Evolutionary conservation across 2,329 filamentous ascomycete genomes (phyloP), one percentile per base, ranked within the genome.

Genomic region (Pseudocercospora eumusae): DNA sequence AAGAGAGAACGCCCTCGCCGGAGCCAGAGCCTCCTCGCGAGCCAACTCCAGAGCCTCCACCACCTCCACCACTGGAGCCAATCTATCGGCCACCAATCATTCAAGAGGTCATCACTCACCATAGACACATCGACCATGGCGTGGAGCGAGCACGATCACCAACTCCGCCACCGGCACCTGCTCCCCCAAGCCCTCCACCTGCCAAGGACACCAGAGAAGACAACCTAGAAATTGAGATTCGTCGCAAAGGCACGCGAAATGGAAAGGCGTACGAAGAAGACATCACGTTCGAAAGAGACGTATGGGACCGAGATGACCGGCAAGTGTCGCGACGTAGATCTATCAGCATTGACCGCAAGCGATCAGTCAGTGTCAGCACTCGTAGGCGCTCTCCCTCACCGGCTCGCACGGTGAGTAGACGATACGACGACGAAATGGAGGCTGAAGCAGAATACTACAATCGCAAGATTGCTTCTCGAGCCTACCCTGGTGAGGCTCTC

Each of bases 81-180:
- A 88, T 95, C 70, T 84, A 86, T 45, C 87, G 88, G 20, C 92
- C 92, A 33, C 89, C 88, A 0, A 91, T 96, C 69, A 90, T 93
- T 76, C 87, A 93, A 71, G 91, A 96, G 73, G 87, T 96, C 62
- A 93, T 96, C 67, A 96, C 91, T 0, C 91, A 95, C 77, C 93
- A 95, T 74, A 85, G 88, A 61, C 90, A 93, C 72, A 89, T 96
- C 69, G 90, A 96, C 72, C 91, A 96, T 77, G 92, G 80, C 56
- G 75, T 82, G 42, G 78, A 81, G 71, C 74, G 80, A 64, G 80
- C 76, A 11, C 75, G 78, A 25, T 78, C 78, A 23, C 81, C 80
- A 18, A 79, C 76, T 8, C 80, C 79, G 27, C 73, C 73, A 25
- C 75, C 73, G 27, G 70, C 73, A 36, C 76, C 75, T 64, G 65